Conservation (phyloP, 1,139 yeast species). For the Saccharomycopsis hybrid region DNA sequence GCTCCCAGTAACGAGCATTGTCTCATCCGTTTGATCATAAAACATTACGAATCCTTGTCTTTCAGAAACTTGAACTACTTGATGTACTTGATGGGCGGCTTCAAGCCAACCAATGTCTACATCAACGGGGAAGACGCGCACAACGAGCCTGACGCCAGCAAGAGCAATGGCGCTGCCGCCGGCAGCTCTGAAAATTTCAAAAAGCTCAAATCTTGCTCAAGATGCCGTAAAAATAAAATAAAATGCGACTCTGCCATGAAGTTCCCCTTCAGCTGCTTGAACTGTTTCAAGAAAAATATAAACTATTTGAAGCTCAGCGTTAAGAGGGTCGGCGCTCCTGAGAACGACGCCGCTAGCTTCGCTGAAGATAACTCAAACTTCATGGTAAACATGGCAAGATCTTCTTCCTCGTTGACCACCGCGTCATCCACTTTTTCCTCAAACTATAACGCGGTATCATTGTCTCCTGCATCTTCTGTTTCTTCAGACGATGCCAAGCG, state of each 20-base stretch:
- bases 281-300: conserved; percentile 19
- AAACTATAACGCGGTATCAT: neutral
- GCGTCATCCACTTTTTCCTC: neutral
- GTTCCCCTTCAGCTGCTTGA: conserved; percentile 19
- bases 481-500: neutral
- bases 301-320: conserved; percentile 8
- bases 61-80: conserved; percentile 17
- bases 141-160: too few species aligned
- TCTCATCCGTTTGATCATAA: conserved; percentile 7
- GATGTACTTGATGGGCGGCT: conserved; percentile 13
- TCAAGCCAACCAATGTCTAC: conserved; percentile 8
- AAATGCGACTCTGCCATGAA: conserved; percentile 20
- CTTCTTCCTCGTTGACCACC: neutral
- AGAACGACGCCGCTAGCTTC: too few species aligned
- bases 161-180: neutral
- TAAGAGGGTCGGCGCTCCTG: neutral
- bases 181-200: conserved; percentile 10
- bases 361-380: neutral
- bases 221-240: conserved; percentile 21
- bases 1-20: neutral
- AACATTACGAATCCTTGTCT: conserved; percentile 13
- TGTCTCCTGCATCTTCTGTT: neutral
- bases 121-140: too few species aligned
- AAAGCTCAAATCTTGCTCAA: conserved; percentile 20
- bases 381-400: neutral